Evolutionary conservation across 148 eudicot species (phyloP), one percentile per base, ranked within the genome.

Genomic region (Linanthus parryae): DNA sequence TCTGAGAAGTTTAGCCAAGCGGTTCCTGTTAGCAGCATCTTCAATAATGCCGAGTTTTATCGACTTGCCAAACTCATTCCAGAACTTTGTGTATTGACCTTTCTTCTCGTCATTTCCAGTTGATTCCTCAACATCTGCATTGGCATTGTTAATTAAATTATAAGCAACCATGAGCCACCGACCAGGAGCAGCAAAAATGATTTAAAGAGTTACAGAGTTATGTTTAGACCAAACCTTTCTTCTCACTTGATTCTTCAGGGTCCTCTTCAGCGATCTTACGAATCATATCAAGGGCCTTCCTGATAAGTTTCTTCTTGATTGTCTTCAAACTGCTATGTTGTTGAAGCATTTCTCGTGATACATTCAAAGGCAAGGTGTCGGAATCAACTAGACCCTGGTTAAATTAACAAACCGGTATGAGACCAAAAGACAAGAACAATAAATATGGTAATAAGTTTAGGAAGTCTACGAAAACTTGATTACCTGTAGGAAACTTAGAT

Each of bases 281-380:
- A 65, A 92, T 92, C 98, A 92, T 92, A 68, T 92, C 98, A 63
- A 92, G 96, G 57, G 98, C 98, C 87, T 92, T 92, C 55, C 98
- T 75, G 40, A 92, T 92, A 33, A 92, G 71, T 51, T 92, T 92
- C 80, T 92, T 92, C 75, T 92, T 92, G 46, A 92, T 92, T 47
- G 98, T 92, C 58, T 92, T 92, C 80, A 92, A 81, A 66, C 98
- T 92, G 61, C 94, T 92, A 67, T 92, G 98, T 63, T 84, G 94
- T 70, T 92, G 98, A 71, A 92, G 94, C 98, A 92, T 92, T 81
- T 92, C 98, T 79, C 98, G 70, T 13, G 98, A 92, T 44, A 92
- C 98, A 54, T 92, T 92, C 16, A 92, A 79, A n/a, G 98, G 98
- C 22, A 92, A 79, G 51, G 96, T 74, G 65, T 92, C 98, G 10